These are phyloP conservation scores for Lactifluus echinatus DNA, from an alignment of 768 basidiomycete species.

Conservation along the genomic window DNA sequence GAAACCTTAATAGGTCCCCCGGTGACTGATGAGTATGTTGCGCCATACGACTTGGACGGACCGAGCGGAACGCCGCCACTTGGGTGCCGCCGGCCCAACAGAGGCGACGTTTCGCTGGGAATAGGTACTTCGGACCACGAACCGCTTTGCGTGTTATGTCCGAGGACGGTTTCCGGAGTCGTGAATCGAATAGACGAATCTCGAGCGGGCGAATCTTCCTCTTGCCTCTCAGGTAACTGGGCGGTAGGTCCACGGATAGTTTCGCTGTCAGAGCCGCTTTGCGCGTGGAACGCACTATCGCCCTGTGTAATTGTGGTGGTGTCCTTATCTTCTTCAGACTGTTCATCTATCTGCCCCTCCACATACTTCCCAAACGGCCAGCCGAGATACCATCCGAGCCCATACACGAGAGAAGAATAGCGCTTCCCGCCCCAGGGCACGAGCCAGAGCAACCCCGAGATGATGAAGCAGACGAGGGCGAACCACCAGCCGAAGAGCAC, in stretches of 20 bases:
- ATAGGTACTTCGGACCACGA: conserved; percentile 36
- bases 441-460: conserved; percentile 60
- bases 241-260: conserved; percentile 31
- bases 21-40: conserved; percentile 33
- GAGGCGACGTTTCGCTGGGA: conserved; percentile 39
- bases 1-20: conserved; percentile 12
- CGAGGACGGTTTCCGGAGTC: conserved; percentile 32
- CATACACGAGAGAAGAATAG: conserved; percentile 81
- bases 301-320: conserved; percentile 29
- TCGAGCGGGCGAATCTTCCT: not conserved
- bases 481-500: conserved; percentile 93
- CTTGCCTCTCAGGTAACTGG: not conserved
- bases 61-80: conserved; percentile 32
- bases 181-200: not conserved
- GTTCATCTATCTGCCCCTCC: conserved; percentile 55
- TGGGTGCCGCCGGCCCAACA: conserved; percentile 34
- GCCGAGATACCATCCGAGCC: conserved; percentile 90
- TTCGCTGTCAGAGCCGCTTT: conserved; percentile 28
- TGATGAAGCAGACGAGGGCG: conserved; percentile 53
- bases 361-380: conserved; percentile 99
- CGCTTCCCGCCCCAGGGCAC: conserved; percentile 75
- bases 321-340: conserved; percentile 31
- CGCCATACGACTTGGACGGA: conserved; percentile 59
- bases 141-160: conserved; percentile 38
- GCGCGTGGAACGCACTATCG: conserved; percentile 22